Evolutionary conservation across 176 grass and related monocot genomes (phyloP).

Genomic region (Microstegium vimineum): DNA sequence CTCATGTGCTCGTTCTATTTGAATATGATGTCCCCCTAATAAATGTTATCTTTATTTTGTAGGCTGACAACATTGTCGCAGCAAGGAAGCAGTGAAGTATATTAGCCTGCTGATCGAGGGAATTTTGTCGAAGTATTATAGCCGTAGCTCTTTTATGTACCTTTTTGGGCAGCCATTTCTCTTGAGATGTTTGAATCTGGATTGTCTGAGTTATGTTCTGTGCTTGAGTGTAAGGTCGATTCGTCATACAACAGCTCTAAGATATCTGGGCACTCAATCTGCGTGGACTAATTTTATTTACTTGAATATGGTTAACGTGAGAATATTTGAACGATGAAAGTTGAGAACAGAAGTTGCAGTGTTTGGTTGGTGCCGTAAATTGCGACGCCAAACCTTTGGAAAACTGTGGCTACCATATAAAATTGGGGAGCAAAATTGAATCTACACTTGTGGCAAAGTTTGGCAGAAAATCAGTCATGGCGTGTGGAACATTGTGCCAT

Average conservation of each 20-base stretch:
- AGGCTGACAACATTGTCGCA: constrained; percentile 56
- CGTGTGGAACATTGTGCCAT: too few relatives aligned
- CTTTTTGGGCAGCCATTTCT: background rate
- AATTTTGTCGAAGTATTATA: background rate
- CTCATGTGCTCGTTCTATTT: background rate
- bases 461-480: too few relatives aligned
- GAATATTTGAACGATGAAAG: background rate
- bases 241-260: background rate
- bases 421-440: too few relatives aligned
- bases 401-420: too few relatives aligned
- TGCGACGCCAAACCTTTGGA: too few relatives aligned
- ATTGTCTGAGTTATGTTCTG: too few relatives aligned
- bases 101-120: background rate
- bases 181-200: constrained; percentile 4
- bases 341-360: background rate
- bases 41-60: constrained; percentile 14
- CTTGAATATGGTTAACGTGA: background rate
- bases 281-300: background rate
- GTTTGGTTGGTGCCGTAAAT: too few relatives aligned
- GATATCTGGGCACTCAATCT: background rate
- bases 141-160: background rate
- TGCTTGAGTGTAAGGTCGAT: background rate
- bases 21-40: background rate
- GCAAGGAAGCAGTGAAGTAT: constrained; percentile 39
- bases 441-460: too few relatives aligned